These are phyloP conservation scores for Baorangia bicolor DNA, from an alignment of 768 basidiomycete species.

Conservation along the genomic window DNA sequence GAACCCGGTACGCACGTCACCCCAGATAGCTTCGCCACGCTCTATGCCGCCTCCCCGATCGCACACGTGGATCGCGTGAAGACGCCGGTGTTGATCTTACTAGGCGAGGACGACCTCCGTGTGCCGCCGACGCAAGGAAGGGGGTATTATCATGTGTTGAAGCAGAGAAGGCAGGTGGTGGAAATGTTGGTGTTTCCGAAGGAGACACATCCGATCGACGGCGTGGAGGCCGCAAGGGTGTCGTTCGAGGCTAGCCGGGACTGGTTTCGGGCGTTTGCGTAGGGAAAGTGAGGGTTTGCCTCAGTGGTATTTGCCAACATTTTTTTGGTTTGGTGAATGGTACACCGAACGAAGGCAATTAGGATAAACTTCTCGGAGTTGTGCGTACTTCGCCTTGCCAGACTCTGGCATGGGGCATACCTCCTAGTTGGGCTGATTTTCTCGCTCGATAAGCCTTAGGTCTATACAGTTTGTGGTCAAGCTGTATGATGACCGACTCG, in stretches of 20 bases:
- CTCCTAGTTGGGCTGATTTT: too few species aligned
- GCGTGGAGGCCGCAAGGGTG: constrained; percentile 57
- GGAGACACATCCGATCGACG: constrained; percentile 62
- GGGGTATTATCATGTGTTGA: constrained; percentile 66
- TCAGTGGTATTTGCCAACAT: neutral
- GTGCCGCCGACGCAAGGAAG: constrained; percentile 63
- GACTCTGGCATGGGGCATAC: too few species aligned
- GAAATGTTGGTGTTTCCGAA: constrained; percentile 62
- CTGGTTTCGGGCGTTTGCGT: constrained; percentile 42
- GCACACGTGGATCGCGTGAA: constrained; percentile 48
- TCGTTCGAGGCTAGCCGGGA: constrained; percentile 51
- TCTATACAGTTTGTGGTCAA: too few species aligned
- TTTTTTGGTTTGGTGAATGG: too few species aligned
- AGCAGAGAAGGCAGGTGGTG: constrained; percentile 42
- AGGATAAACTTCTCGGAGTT: too few species aligned
- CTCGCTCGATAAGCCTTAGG: too few species aligned
- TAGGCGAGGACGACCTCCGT: constrained; percentile 61
- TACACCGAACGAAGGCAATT: too few species aligned
- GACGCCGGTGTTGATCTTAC: constrained; percentile 53
- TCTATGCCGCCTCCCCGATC: constrained; percentile 58
- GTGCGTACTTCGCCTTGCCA: too few species aligned
- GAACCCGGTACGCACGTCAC: constrained; percentile 39
- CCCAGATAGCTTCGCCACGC: constrained; percentile 40
- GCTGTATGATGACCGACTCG: too few species aligned
- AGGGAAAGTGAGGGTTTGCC: neutral